These are phyloP conservation scores for Zalaria obscura DNA, from an alignment of 2,329 filamentous ascomycete species.

Conservation along the genomic window DNA sequence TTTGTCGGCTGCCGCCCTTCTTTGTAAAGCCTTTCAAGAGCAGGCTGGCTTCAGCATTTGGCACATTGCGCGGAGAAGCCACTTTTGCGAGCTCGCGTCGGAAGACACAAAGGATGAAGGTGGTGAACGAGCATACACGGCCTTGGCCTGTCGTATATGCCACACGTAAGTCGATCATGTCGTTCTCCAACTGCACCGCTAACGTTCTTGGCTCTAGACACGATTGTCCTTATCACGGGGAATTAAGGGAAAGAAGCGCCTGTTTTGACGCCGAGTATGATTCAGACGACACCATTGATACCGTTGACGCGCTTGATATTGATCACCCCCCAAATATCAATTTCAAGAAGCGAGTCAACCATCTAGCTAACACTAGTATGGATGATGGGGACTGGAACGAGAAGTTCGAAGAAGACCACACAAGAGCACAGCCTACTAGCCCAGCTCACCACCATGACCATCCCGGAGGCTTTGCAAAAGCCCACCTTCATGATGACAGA, in stretches of 20 bases:
- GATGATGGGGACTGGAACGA: no score
- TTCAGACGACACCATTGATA: constrained; percentile 10
- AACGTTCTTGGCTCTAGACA: constrained; percentile 10
- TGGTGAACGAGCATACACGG: constrained; percentile 4
- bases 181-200: constrained; percentile 1
- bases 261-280: constrained; percentile 4
- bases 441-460: not conserved
- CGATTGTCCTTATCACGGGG: constrained; percentile 27
- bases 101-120: constrained; percentile 2
- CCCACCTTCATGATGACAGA: constrained; percentile 25
- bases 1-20: constrained; percentile 18
- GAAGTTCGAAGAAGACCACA: no score
- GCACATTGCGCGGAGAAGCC: constrained; percentile 23
- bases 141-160: constrained; percentile 3
- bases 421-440: not conserved
- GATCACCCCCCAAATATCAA: constrained; percentile 17
- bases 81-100: constrained; percentile 4
- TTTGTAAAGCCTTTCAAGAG: constrained; percentile 22
- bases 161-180: constrained; percentile 1
- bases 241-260: constrained; percentile 16
- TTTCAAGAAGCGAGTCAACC: constrained; percentile 11
- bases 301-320: constrained; percentile 12
- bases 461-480: constrained; percentile 4
- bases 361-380: no score
- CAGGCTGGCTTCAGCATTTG: constrained; percentile 23